Evolutionary conservation across 257 asterid species (phyloP).

Genomic region (Solanum stenotomum): DNA sequence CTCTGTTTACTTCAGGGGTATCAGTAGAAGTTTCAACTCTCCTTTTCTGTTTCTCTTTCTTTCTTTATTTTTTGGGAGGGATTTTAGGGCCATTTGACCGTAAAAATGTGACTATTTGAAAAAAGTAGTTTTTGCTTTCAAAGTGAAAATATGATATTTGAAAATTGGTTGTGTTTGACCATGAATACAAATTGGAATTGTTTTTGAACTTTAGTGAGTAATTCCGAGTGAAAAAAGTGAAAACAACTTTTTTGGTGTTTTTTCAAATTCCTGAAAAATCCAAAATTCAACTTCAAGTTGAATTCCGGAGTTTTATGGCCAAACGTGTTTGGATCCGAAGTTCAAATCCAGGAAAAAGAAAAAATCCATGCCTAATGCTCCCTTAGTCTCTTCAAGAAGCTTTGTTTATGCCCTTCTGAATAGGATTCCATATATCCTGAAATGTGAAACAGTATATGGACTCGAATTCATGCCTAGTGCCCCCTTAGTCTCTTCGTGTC

Average conservation of each 20-base stretch:
- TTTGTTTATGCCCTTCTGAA: neutral
- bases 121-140: neutral
- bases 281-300: neutral
- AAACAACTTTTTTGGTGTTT: neutral
- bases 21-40: neutral
- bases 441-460: neutral
- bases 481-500: neutral
- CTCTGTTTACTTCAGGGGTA: neutral
- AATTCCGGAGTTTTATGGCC: neutral
- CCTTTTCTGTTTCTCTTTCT: neutral
- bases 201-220: neutral
- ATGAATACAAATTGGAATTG: neutral
- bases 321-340: neutral
- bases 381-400: neutral
- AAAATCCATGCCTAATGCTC: fast-evolving
- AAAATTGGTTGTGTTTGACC: neutral
- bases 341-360: neutral
- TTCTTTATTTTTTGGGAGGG: neutral
- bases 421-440: neutral
- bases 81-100: neutral
- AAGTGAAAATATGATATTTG: neutral
- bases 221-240: neutral
- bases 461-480: neutral
- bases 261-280: neutral
- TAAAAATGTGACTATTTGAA: neutral